Conservation (phyloP, 768 basidiomycete species). For the Chlorophyllum brunneum region DNA sequence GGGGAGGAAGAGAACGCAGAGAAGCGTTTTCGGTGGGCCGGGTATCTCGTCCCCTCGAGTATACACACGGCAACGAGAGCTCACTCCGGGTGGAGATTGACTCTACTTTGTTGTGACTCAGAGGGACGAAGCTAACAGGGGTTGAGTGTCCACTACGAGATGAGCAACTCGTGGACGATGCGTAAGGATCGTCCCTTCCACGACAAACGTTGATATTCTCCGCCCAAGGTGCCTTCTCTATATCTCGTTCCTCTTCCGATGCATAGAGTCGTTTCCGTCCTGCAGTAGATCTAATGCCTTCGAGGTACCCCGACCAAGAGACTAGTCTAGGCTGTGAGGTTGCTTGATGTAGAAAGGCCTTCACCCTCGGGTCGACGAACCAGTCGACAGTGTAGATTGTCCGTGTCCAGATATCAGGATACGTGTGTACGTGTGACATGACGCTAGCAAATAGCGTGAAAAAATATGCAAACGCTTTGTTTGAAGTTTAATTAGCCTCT, state of each 20-base stretch:
- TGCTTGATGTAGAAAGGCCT: constrained; percentile 6
- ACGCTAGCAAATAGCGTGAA: constrained; percentile 45
- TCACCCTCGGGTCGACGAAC: constrained; percentile 34
- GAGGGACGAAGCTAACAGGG: neutral
- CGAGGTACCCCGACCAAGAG: constrained; percentile 17
- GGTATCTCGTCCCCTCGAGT: constrained; percentile 6
- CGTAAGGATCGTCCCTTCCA: constrained; percentile 56
- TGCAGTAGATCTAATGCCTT: constrained; percentile 27
- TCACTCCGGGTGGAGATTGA: neutral
- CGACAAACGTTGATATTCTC: constrained; percentile 39
- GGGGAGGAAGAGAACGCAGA: constrained; percentile 19
- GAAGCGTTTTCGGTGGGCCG: constrained; percentile 18
- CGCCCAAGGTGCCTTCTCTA: constrained; percentile 46
- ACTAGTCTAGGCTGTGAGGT: constrained; percentile 1
- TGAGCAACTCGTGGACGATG: constrained; percentile 13
- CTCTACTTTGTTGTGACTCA: neutral
- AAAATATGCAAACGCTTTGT: constrained; percentile 43
- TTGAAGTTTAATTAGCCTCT: neutral
- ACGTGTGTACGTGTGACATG: constrained; percentile 37
- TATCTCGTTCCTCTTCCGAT: constrained; percentile 16
- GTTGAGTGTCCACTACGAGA: neutral
- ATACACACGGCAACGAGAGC: neutral
- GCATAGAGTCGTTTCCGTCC: constrained; percentile 16
- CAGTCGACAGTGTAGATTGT: constrained; percentile 53
- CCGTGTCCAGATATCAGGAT: constrained; percentile 49